Conservation (phyloP, 192 early-diverging fungal species). For the Helicostylum pulchrum region DNA sequence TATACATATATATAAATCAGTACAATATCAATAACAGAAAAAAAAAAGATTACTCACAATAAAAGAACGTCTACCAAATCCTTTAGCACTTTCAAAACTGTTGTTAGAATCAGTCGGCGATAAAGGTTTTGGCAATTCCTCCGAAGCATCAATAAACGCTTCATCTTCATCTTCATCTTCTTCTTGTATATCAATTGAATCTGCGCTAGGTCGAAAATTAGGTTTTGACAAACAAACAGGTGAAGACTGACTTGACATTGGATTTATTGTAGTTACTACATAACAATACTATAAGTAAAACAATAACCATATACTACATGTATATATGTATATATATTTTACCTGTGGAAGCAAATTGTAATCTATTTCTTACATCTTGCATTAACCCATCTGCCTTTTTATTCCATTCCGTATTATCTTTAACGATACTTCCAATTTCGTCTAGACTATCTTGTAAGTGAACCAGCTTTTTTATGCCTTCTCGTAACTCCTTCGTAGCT, state of each 20-base stretch:
- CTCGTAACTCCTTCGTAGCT: constrained; percentile 15
- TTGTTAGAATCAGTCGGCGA: constrained; percentile 7
- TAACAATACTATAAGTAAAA: background rate
- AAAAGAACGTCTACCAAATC: constrained; percentile 9
- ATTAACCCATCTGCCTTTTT: constrained; percentile 7
- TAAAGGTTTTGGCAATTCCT: background rate
- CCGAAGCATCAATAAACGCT: background rate
- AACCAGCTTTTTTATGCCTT: constrained; percentile 27
- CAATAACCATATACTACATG: background rate
- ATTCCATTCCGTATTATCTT: constrained; percentile 2
- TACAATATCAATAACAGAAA: no score
- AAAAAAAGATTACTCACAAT: constrained; percentile 8
- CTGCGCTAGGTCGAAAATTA: background rate
- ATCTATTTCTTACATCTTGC: constrained; percentile 16
- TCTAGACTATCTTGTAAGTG: constrained; percentile 28
- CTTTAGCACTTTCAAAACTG: background rate
- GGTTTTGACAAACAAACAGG: background rate
- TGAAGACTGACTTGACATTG: constrained; percentile 11
- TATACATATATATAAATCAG: no score
- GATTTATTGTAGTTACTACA: background rate
- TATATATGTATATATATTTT: background rate
- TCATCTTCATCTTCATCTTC: background rate
- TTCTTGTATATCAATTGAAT: constrained; percentile 1
- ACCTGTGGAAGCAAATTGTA: constrained; percentile 17
- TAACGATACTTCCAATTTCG: constrained; percentile 2